phyloP scores from a whole-genome alignment of 2,329 filamentous ascomycete species.

The Alternaria metachromatica region DNA sequence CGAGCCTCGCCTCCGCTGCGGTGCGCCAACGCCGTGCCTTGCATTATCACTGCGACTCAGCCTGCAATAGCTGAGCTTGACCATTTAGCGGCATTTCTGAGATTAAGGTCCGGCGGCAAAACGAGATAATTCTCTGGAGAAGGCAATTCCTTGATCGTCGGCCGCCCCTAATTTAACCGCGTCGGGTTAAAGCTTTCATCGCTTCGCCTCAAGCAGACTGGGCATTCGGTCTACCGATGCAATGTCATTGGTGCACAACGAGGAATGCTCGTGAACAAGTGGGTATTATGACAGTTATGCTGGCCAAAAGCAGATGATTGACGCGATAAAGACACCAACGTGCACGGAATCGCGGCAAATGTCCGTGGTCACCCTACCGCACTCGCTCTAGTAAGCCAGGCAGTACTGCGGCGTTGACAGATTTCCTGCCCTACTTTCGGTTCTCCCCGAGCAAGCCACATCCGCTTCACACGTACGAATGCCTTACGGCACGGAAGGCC shows the following conservation, averaged over 20 bases:
- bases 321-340: conserved; percentile 20
- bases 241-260: conserved; percentile 20
- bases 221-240: conserved; percentile 5
- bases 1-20: conserved; percentile 36
- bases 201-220: conserved; percentile 14
- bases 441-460: conserved; percentile 41
- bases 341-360: conserved; percentile 21
- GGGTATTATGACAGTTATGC: conserved; percentile 17
- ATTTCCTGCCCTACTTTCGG: conserved; percentile 22
- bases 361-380: conserved; percentile 12
- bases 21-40: conserved; percentile 37
- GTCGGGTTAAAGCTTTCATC: conserved; percentile 16
- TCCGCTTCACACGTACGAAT: conserved; percentile 31
- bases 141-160: conserved; percentile 12
- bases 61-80: conserved; percentile 23
- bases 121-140: conserved; percentile 22
- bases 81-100: conserved; percentile 31
- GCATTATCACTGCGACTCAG: conserved; percentile 26
- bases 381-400: conserved; percentile 26
- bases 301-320: conserved; percentile 8
- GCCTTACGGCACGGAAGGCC: conserved; percentile 41
- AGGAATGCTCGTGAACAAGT: conserved; percentile 3
- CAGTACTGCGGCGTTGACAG: conserved; percentile 32
- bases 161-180: conserved; percentile 30
- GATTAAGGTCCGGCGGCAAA: conserved; percentile 35